Evolutionary conservation across 768 basidiomycete genomes (phyloP).

Genomic region (Austroboletus eburneus): DNA sequence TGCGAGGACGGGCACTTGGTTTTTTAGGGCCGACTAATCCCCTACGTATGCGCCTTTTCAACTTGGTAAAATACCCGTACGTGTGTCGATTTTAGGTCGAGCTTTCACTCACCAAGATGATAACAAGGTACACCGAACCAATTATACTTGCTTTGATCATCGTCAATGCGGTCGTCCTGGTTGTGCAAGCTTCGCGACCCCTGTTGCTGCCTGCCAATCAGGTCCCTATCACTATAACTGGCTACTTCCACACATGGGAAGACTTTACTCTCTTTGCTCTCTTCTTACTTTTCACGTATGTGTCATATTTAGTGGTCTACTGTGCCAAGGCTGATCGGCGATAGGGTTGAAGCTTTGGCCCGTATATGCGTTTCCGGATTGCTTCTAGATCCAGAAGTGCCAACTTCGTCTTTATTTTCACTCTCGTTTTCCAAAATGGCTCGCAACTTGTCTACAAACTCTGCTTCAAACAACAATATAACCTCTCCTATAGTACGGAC

Average conservation of each 20-base stretch:
- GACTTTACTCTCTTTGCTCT: conserved; percentile 81
- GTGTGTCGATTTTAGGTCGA: conserved; percentile 29
- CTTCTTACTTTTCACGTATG: conserved; percentile 82
- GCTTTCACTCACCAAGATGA: not conserved
- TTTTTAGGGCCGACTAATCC: conserved; percentile 66
- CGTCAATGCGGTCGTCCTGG: conserved; percentile 74
- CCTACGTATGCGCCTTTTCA: conserved; percentile 60
- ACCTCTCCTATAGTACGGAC: conserved; percentile 20
- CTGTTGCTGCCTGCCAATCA: conserved; percentile 47
- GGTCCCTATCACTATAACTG: conserved; percentile 44
- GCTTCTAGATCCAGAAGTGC: conserved; percentile 77
- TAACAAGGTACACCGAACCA: conserved; percentile 79
- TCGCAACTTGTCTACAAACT: conserved; percentile 24
- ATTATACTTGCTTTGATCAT: conserved; percentile 79
- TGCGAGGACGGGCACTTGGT: conserved; percentile 78
- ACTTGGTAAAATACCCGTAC: conserved; percentile 68
- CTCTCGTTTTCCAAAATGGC: conserved; percentile 29
- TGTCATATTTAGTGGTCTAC: conserved; percentile 23
- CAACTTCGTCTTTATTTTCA: conserved; percentile 46
- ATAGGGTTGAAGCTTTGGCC: conserved; percentile 77
- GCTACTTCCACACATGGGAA: conserved; percentile 89
- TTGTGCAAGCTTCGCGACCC: conserved; percentile 69
- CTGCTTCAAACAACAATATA: conserved; percentile 25
- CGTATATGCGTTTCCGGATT: conserved; percentile 90
- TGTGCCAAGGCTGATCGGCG: conserved; percentile 2